Evolutionary conservation across 2,329 filamentous ascomycete genomes (phyloP).

Genomic region (Colletotrichum sp.): DNA sequence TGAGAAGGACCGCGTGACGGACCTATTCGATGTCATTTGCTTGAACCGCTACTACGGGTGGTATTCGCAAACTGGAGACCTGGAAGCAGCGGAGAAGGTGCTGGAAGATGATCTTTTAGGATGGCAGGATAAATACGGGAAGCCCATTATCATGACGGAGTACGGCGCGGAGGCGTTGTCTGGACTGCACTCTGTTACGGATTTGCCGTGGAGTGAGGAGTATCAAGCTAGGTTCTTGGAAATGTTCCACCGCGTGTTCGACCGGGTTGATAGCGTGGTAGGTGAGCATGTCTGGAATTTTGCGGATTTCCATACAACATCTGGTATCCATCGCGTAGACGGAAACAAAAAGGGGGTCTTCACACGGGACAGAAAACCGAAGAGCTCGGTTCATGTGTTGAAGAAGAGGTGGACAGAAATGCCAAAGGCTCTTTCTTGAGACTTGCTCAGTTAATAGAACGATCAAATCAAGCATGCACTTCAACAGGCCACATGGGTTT

Average conservation of each 20-base stretch:
- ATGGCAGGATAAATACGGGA: constrained; percentile 28
- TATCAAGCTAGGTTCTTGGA: constrained; percentile 28
- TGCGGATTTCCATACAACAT: constrained; percentile 27
- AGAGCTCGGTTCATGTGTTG: constrained; percentile 20
- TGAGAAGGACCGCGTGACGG: constrained; percentile 24
- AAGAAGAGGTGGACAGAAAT: constrained; percentile 20
- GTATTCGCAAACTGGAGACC: constrained; percentile 28
- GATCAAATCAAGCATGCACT: fast-evolving
- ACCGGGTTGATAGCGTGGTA: constrained; percentile 27
- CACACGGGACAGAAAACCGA: constrained; percentile 26
- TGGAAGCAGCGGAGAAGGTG: constrained; percentile 24
- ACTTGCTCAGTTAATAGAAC: fast-evolving
- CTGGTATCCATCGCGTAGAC: constrained; percentile 24
- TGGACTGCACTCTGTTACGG: constrained; percentile 28
- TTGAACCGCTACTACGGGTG: constrained; percentile 34
- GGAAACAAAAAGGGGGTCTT: constrained; percentile 32
- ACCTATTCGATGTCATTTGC: constrained; percentile 31
- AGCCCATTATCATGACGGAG: constrained; percentile 33
- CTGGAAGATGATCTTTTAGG: constrained; percentile 27
- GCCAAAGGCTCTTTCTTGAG: background rate
- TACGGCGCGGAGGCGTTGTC: constrained; percentile 33
- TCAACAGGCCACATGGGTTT: background rate
- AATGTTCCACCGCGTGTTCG: constrained; percentile 34
- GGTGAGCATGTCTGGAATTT: constrained; percentile 34
- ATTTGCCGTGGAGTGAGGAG: constrained; percentile 33